Conservation (phyloP, 257 asterid species). For the Penstemon eatonii region DNA sequence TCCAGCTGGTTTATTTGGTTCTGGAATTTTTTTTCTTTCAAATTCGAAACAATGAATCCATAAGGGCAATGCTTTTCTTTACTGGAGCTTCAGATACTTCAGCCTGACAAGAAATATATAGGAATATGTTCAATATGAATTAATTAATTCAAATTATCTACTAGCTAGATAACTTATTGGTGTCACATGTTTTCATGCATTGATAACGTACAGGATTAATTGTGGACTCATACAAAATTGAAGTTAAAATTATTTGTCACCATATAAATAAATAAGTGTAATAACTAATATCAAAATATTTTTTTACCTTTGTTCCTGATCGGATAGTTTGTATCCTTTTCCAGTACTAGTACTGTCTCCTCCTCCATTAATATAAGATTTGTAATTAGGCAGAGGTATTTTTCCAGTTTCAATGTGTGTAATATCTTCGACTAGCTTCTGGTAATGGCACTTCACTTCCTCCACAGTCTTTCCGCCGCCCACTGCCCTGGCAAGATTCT, state of each 20-base stretch:
- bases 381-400: slow-evolving; percentile 57
- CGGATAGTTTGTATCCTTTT: slow-evolving; percentile 21
- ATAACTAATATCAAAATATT: too few relatives aligned
- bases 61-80: slow-evolving; percentile 2
- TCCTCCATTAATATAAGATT: neutral
- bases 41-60: too few relatives aligned
- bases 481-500: slow-evolving; percentile 53
- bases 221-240: neutral
- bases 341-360: slow-evolving; percentile 2
- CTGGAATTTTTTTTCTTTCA: too few relatives aligned
- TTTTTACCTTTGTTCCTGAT: slow-evolving; percentile 36
- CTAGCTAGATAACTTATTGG: neutral
- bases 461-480: slow-evolving; percentile 57
- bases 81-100: slow-evolving; percentile 43
- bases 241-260: too few relatives aligned
- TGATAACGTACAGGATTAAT: neutral
- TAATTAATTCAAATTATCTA: too few relatives aligned
- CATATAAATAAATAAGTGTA: too few relatives aligned
- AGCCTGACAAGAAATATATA: slow-evolving; percentile 31
- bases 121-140: too few relatives aligned
- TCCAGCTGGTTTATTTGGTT: too few relatives aligned
- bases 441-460: slow-evolving; percentile 64
- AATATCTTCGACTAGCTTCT: slow-evolving; percentile 57
- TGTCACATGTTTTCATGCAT: too few relatives aligned
- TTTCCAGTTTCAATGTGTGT: slow-evolving; percentile 55